Evolutionary conservation across 768 basidiomycete species (phyloP), one percentile per base, ranked within the genome.

Genomic region (Tricholoma terreum): DNA sequence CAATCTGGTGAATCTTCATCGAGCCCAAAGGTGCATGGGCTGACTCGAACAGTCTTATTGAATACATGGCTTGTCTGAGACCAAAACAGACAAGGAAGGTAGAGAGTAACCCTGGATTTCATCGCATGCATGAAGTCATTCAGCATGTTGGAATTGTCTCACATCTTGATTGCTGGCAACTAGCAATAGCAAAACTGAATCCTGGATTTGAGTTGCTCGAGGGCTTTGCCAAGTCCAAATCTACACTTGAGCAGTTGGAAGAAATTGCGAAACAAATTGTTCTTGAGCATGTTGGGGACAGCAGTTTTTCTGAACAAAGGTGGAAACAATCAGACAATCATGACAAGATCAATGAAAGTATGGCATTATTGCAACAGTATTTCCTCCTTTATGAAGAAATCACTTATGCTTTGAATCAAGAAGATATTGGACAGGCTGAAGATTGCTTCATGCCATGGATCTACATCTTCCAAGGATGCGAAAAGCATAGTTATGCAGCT

Each of bases 301-400:
- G n/a, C n/a, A n/a, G n/a, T n/a, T n/a, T n/a, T n/a, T n/a, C n/a
- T n/a, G n/a, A n/a, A n/a, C n/a, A n/a, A n/a, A n/a, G n/a, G n/a
- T n/a, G n/a, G n/a, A n/a, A n/a, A n/a, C n/a, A n/a, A n/a, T n/a
- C n/a, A n/a, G n/a, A n/a, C n/a, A n/a, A n/a, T n/a, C n/a, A n/a
- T n/a, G n/a, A n/a, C n/a, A n/a, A n/a, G n/a, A n/a, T n/a, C n/a
- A n/a, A n/a, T n/a, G 71, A 76, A 57, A 80, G 80, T 55, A 50
- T 57, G 0, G 30, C 73, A 7, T 52, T 77, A 0, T 27, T 59
- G 1, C 64, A 77, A 11, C 58, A 73, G 19, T 73, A 75, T 19
- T 63, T 74, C 7, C 45, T 77, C 0, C 67, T 79, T 0, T 80
- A 81, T 51, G 71, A 76, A 33, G 78, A 80, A 43, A 50, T 76